Conservation (phyloP, 2,329 filamentous ascomycete genomes). For the Diaporthe vexans region DNA sequence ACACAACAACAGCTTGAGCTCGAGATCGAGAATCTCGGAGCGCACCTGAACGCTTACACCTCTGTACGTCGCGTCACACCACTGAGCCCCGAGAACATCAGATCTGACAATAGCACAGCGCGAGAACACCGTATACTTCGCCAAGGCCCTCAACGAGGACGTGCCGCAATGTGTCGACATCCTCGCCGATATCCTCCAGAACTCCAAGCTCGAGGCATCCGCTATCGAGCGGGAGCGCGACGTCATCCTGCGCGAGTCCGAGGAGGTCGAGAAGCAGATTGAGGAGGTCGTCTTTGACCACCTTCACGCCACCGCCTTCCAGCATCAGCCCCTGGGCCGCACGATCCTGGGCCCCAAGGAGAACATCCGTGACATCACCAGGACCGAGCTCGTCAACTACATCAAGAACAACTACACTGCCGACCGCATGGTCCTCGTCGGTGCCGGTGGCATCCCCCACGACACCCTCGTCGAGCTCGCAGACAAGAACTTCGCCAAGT, state of each 20-base stretch:
- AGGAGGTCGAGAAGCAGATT: slow-evolving; percentile 99
- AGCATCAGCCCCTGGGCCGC: slow-evolving; percentile 94
- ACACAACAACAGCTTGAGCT: slow-evolving; percentile 98
- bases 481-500: slow-evolving; percentile 91
- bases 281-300: slow-evolving; percentile 99
- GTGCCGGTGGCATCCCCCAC: slow-evolving; percentile 94
- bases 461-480: slow-evolving; percentile 94
- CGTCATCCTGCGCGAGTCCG: slow-evolving; percentile 97
- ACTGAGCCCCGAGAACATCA: slow-evolving; percentile 41
- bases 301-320: slow-evolving; percentile 97
- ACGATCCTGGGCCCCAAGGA: slow-evolving; percentile 98
- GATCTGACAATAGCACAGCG: slow-evolving; percentile 67
- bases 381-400: slow-evolving; percentile 91
- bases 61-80: slow-evolving; percentile 77
- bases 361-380: slow-evolving; percentile 97
- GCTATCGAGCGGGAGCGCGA: slow-evolving; percentile 98
- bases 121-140: slow-evolving; percentile 99
- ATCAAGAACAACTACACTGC: slow-evolving; percentile 99
- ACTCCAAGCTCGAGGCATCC: slow-evolving; percentile 94
- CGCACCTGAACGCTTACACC: slow-evolving; percentile 99
- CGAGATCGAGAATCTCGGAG: slow-evolving; percentile 99
- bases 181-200: slow-evolving; percentile 98
- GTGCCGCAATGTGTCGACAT: slow-evolving; percentile 98
- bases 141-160: slow-evolving; percentile 98
- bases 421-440: slow-evolving; percentile 98